A percentile compares a stretch with the other conserved stretches of the same genome.
phyloP scores from a whole-genome alignment of 208 protist genomes.

The Wallacemonas sp. region DNA sequence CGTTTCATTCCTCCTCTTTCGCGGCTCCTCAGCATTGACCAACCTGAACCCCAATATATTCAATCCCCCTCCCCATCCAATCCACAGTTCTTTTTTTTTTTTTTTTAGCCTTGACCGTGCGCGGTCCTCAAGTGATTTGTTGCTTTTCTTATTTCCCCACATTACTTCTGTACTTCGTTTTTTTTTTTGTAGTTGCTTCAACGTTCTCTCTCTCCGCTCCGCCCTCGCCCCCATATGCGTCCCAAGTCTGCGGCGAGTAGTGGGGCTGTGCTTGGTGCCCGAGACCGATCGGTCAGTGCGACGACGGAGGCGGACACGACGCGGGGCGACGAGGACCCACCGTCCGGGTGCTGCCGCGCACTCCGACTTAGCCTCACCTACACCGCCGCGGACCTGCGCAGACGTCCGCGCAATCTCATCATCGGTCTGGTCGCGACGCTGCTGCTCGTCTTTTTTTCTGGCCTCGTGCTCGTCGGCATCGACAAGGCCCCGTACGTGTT shows the following conservation, averaged over 20 bases:
- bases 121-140: background rate
- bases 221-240: no score
- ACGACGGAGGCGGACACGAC: background rate
- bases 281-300: background rate
- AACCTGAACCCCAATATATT: no score
- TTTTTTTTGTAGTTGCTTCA: no score
- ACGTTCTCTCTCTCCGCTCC: background rate
- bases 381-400: conserved; percentile 50
- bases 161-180: background rate
- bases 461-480: conserved; percentile 47
- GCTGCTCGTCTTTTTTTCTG: conserved; percentile 72
- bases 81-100: no score
- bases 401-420: conserved; percentile 57
- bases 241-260: background rate
- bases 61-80: no score
- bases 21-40: no score
- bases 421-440: conserved; percentile 66
- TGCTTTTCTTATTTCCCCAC: background rate
- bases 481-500: conserved; percentile 73
- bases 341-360: conserved; percentile 12
- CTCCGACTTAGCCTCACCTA: conserved; percentile 48
- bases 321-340: background rate
- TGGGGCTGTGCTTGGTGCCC: background rate
- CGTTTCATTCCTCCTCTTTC: background rate
- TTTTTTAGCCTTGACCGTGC: no score